A percentile compares a stretch with the other conserved stretches of the same genome.
Conservation (phyloP, 257 asterid species). For the Solanum pennellii region DNA sequence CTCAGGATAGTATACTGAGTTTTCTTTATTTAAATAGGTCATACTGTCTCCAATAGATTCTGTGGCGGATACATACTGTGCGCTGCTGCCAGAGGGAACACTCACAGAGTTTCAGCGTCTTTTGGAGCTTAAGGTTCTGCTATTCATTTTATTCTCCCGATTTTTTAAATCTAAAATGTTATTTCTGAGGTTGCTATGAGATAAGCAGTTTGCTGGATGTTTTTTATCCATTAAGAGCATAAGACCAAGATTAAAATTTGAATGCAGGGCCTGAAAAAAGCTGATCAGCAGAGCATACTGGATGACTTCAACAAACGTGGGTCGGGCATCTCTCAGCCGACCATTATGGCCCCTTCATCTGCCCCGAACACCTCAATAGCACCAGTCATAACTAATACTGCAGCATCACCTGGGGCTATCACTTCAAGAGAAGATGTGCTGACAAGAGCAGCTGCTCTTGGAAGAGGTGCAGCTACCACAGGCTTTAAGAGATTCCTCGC, state of each 20-base stretch:
- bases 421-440: conserved; percentile 81
- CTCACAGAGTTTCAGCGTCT: conserved; percentile 88
- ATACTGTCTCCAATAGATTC: conserved; percentile 92
- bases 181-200: background rate
- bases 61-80: conserved; percentile 97
- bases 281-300: conserved; percentile 87
- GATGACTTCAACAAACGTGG: conserved; percentile 92
- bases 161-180: background rate
- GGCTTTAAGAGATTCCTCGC: conserved; percentile 88
- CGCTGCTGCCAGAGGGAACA: conserved; percentile 94
- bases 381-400: conserved; percentile 24
- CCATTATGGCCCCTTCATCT: conserved; percentile 21
- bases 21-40: conserved; percentile 42
- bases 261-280: conserved; percentile 65
- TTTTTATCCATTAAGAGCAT: background rate
- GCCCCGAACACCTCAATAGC: conserved; percentile 24
- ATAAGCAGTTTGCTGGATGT: background rate
- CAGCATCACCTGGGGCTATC: conserved; percentile 45
- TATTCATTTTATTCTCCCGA: background rate
- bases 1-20: background rate
- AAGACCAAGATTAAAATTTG: background rate
- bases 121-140: conserved; percentile 81
- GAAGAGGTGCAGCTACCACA: conserved; percentile 94
- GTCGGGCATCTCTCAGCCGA: conserved; percentile 53
- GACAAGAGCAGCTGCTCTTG: conserved; percentile 95